Percentiles rank a stretch among this genome's conserved stretches.
phyloP scores from a whole-genome alignment of 2,329 filamentous ascomycete genomes.

The Epichloe brachyelytri region DNA sequence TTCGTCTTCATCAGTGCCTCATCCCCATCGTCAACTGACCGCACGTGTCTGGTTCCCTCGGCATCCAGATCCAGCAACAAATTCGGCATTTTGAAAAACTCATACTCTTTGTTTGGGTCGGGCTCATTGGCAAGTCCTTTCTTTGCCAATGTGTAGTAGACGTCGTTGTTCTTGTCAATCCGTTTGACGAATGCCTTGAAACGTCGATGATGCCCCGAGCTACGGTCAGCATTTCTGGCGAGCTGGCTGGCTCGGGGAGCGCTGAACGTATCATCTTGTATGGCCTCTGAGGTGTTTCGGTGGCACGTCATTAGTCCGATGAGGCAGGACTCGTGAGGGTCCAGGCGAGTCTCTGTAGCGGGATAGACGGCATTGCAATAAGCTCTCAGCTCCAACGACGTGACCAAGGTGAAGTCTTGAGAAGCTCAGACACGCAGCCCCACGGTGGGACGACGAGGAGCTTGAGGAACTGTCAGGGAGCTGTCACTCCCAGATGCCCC shows the following conservation, averaged over 20 bases:
- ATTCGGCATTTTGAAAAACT: constrained; percentile 28
- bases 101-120: constrained; percentile 7
- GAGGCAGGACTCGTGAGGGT: not conserved
- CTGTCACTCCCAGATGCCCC: not conserved
- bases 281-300: not conserved
- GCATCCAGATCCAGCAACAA: constrained; percentile 41
- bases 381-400: not conserved
- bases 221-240: not conserved
- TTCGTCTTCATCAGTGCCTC: constrained; percentile 18
- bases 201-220: constrained; percentile 3
- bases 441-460: not conserved
- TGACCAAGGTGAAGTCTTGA: not conserved
- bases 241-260: constrained; percentile 6
- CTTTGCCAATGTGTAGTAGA: constrained; percentile 17
- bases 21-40: constrained; percentile 24
- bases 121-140: constrained; percentile 4
- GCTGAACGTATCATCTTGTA: constrained; percentile 9
- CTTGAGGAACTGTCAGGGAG: not conserved
- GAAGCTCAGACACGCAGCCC: not conserved
- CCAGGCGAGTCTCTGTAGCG: not conserved
- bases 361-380: not conserved
- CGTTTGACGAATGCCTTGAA: constrained; percentile 15
- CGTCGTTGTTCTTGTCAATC: constrained; percentile 10
- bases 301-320: not conserved
- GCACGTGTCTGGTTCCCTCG: constrained; percentile 29